Evolutionary conservation across 129 eudicot genomes (phyloP), one percentile per base, ranked within the genome.

Genomic region (Artemisia argyi): DNA sequence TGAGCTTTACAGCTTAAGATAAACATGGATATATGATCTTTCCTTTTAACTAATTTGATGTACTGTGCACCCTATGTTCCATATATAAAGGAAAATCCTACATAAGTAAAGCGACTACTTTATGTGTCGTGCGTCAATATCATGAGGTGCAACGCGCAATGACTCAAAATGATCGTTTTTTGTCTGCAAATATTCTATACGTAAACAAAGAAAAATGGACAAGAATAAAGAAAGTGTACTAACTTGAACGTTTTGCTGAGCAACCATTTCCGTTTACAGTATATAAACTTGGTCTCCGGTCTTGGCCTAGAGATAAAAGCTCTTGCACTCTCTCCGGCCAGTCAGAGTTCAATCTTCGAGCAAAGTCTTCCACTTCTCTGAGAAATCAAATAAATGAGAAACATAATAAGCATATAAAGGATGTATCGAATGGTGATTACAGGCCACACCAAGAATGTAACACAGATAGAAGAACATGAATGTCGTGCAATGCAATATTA

Each of bases 321-420:
- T 89, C 92, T 65, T 85, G 96, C 83, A 90, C 83, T 76, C 93
- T 86, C 71, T 89, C 90, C 0, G 90, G 91, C 93, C 96, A 89
- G 65, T 86, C 87, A 7, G 92, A 87, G 66, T 87, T 90, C 82
- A 90, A 75, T 79, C 96, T 84, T 73, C 96, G 79, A 11, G 90
- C 90, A 60, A 90, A 90, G 66, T 90, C 96, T 79, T 82, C 94
- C 12, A 90, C 96, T 80, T 90, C 96, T 83, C 96, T 90, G 81
- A 67, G 12, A 62, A 58, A 62, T 49, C 11, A 62, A 53, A 73
- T 4, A 68, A 76, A 78, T 59, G 54, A 32, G 17, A 26, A 35
- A 65, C 61, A 35, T 44, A 54, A 35, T 44, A 54, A 68, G 50
- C 69, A 68, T 49, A 68, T 51, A 50, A 3, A 61, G 3, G 5